Evolutionary conservation across 306 rosid species (phyloP), one percentile per base, ranked within the genome.

Genomic region (Cajanus cajan): DNA sequence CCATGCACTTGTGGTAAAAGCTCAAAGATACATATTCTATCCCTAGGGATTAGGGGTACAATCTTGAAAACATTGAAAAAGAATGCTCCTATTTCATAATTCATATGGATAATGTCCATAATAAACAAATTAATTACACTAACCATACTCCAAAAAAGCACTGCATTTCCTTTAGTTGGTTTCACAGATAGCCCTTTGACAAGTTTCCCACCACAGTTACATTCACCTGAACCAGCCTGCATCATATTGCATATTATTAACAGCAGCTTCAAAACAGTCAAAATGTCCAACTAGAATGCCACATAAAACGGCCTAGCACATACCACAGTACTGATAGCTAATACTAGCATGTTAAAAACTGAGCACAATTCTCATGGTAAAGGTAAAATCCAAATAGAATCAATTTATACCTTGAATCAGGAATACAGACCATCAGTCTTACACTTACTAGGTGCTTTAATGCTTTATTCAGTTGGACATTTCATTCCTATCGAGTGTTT

Each of bases 131-230:
- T 14, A 73, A 64, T 76, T 82, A 65, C 59, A 85, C 98, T 85
- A 67, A 95, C 99, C 99, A 93, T 90, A 88, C 99, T 95, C 99
- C 98, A 95, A 83, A 95, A 95, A 72, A 95, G 98, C 69, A 95
- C 90, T 4, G 98, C 99, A 61, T 93, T 89, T 86, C 99, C 99
- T 89, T 90, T 91, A 58, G 39, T 48, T 59, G 99, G 96, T 80
- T 93, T 90, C 34, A 95, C 94, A 9, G 90, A 93, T 82, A 91
- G 33, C 77, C 98, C 99, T 75, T 77, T 69, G 67, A 83, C 85
- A 47, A 78, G 73, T 82, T 87, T 89, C 78, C 99, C 96, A 43
- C 98, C 99, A 50, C 98, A 95, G 86, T 76, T 93, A 82, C 99
- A 95, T 55, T 93, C 92, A 48, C 91, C 94, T 6, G 93, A 88